A percentile compares a stretch with the other conserved stretches of the same genome.
Evolutionary conservation across 2,329 filamentous ascomycete genomes (phyloP).

Genomic region (Bimuria novae-zelandiae): DNA sequence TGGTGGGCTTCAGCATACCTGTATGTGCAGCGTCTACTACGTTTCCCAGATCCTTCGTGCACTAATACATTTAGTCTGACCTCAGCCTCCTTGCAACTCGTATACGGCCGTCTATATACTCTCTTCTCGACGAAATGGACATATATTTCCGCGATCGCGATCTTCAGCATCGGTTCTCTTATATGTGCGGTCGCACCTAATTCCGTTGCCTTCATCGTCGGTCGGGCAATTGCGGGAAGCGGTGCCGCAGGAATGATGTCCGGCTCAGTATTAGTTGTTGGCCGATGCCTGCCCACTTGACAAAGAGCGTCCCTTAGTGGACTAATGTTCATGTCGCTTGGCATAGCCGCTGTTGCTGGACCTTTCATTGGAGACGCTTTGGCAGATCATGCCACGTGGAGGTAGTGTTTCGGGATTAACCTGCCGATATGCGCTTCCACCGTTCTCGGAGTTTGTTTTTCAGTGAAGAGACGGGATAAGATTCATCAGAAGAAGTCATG

Average conservation of each 20-base stretch:
- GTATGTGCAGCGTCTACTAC: no score
- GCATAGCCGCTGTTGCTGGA: slow-evolving; percentile 38
- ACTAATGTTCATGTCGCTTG: slow-evolving; percentile 34
- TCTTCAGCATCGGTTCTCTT: slow-evolving; percentile 54
- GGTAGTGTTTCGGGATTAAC: slow-evolving; percentile 52
- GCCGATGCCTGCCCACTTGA: slow-evolving; percentile 26
- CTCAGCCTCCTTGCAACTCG: slow-evolving; percentile 35
- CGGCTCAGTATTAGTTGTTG: slow-evolving; percentile 14
- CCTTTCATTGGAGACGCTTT: slow-evolving; percentile 38
- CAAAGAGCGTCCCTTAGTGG: slow-evolving; percentile 44
- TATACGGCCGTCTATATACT: slow-evolving; percentile 47
- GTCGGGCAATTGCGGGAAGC: slow-evolving; percentile 15
- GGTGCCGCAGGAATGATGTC: slow-evolving; percentile 12
- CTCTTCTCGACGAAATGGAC: slow-evolving; percentile 52
- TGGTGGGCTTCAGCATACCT: slow-evolving; percentile 43
- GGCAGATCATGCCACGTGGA: slow-evolving; percentile 41
- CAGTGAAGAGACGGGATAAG: neutral
- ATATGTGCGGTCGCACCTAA: slow-evolving; percentile 51
- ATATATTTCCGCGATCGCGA: slow-evolving; percentile 51
- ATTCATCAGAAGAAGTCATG: neutral
- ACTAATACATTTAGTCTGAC: slow-evolving; percentile 19
- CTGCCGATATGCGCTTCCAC: slow-evolving; percentile 38
- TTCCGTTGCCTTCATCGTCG: slow-evolving; percentile 14
- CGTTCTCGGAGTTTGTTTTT: neutral
- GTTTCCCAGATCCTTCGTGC: no score